Percentiles rank a stretch among this genome's conserved stretches.
These are phyloP conservation scores for Aspergillus fumigatus DNA, from an alignment of 2,329 filamentous ascomycete genomes.

Conservation along the genomic window DNA sequence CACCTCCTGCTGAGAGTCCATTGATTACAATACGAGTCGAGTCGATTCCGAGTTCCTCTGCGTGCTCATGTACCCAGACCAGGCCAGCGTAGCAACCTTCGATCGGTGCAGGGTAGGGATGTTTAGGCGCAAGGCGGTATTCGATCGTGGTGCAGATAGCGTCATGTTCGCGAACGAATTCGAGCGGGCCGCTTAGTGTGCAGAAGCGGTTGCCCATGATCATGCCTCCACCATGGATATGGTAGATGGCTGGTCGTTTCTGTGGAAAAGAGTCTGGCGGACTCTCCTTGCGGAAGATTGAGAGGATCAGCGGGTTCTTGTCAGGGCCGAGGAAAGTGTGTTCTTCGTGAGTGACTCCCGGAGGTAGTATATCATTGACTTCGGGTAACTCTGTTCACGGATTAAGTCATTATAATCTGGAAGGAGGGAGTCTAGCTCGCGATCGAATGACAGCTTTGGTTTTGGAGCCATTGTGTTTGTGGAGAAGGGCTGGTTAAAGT, in stretches of 20 bases:
- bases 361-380: too few relatives aligned
- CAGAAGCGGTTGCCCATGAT: slow-evolving; percentile 28
- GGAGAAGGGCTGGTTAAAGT: too few relatives aligned
- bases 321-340: too few relatives aligned
- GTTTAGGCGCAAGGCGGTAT: slow-evolving; percentile 44
- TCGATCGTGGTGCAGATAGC: slow-evolving; percentile 36
- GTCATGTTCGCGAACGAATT: slow-evolving; percentile 21
- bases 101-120: slow-evolving; percentile 31
- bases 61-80: slow-evolving; percentile 29
- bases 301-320: too few relatives aligned
- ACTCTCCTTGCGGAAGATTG: too few relatives aligned
- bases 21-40: slow-evolving; percentile 49
- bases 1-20: slow-evolving; percentile 55
- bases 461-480: too few relatives aligned
- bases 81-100: slow-evolving; percentile 41
- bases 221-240: slow-evolving; percentile 43
- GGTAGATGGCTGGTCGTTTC: slow-evolving; percentile 26
- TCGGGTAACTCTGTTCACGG: too few relatives aligned
- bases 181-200: slow-evolving; percentile 19
- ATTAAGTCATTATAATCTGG: too few relatives aligned
- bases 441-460: too few relatives aligned
- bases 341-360: too few relatives aligned
- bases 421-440: too few relatives aligned
- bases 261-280: too few relatives aligned
- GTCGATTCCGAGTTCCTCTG: slow-evolving; percentile 38